phyloP scores from a whole-genome alignment of 2,329 filamentous ascomycete genomes.

The Zymoseptoria crescenta region DNA sequence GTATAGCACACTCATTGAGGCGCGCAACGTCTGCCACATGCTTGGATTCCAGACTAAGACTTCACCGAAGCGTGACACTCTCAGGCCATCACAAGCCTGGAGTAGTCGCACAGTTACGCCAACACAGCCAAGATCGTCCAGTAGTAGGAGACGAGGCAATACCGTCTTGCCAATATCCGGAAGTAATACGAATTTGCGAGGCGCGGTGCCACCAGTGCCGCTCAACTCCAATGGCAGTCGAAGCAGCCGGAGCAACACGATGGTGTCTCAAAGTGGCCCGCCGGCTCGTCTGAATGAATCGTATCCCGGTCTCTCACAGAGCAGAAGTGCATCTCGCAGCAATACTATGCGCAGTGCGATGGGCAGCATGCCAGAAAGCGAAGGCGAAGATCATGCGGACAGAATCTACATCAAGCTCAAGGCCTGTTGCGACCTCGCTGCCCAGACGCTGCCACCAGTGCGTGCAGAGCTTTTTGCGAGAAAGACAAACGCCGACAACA shows the following conservation, averaged over 20 bases:
- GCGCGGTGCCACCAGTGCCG: constrained; percentile 34
- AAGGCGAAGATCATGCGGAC: constrained; percentile 78
- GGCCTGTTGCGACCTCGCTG: constrained; percentile 63
- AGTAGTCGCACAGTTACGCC: constrained; percentile 36
- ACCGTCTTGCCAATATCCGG: constrained; percentile 43
- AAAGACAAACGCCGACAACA: constrained; percentile 54
- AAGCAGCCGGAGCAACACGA: constrained; percentile 37
- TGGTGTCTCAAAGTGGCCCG: constrained; percentile 39
- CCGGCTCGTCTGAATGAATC: constrained; percentile 80
- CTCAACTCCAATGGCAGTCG: constrained; percentile 43
- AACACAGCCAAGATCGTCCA: constrained; percentile 39
- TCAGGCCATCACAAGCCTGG: constrained; percentile 25
- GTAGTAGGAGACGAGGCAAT: constrained; percentile 43
- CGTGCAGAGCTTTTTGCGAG: constrained; percentile 58
- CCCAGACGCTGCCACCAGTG: constrained; percentile 62
- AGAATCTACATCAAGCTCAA: constrained; percentile 70
- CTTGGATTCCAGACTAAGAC: constrained; percentile 38
- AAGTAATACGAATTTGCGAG: constrained; percentile 26
- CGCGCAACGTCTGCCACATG: constrained; percentile 50
- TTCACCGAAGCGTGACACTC: constrained; percentile 14
- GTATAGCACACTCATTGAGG: constrained; percentile 51
- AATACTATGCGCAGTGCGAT: constrained; percentile 43
- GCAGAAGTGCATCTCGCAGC: constrained; percentile 33
- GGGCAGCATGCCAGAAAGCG: constrained; percentile 48
- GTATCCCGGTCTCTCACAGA: constrained; percentile 50